Percentiles rank a stretch among this genome's conserved stretches.
Conservation (phyloP, 106 monocot genomes). For the Dendrobium catenatum region DNA sequence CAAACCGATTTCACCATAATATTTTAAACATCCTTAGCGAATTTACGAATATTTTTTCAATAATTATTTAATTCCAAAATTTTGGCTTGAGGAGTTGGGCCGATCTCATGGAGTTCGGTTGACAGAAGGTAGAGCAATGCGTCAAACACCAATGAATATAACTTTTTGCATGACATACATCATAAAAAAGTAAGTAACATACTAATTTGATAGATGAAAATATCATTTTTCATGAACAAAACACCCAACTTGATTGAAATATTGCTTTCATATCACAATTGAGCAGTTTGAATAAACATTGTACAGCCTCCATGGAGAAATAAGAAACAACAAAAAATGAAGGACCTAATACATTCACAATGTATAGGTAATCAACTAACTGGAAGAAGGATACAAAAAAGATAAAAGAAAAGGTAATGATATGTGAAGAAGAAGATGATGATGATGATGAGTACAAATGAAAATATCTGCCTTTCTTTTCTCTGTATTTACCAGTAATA, state of each 20-base stretch:
- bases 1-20: too few species aligned
- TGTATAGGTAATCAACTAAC: not conserved
- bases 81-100: too few species aligned
- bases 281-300: not conserved
- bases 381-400: not conserved
- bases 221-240: not conserved
- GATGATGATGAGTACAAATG: not conserved
- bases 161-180: not conserved
- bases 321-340: too few species aligned
- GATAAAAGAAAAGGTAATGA: not conserved
- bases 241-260: not conserved
- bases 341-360: not conserved
- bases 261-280: not conserved
- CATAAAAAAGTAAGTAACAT: not conserved
- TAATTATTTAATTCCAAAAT: too few species aligned
- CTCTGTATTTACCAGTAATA: not conserved
- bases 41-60: too few species aligned
- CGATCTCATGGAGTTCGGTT: too few species aligned
- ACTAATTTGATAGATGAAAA: not conserved
- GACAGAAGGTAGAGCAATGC: too few species aligned
- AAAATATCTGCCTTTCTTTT: not conserved
- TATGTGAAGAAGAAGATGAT: not conserved
- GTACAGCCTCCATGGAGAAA: too few species aligned
- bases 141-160: too few species aligned
- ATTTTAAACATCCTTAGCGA: too few species aligned